These are phyloP conservation scores for Kodamaea kaohsiungensis DNA, from an alignment of 805 yeast genomes.

Conservation along the genomic window DNA sequence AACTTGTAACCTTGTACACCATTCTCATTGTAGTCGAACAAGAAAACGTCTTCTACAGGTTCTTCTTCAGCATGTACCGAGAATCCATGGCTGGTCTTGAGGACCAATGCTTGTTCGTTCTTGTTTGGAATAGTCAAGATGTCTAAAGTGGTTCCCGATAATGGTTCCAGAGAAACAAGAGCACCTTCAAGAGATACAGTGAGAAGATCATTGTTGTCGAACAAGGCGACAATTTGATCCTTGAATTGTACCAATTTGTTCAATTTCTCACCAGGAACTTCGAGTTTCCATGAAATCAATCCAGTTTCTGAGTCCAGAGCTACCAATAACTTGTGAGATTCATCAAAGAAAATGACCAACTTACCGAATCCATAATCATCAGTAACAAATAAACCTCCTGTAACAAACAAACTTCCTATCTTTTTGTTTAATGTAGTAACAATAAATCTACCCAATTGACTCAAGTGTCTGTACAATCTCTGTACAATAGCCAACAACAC, in stretches of 20 bases:
- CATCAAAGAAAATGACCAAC: constrained; percentile 29
- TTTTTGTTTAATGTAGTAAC: constrained; percentile 12
- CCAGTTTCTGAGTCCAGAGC: constrained; percentile 14
- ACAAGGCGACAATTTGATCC: constrained; percentile 16
- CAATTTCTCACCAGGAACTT: constrained; percentile 2
- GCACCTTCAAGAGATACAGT: neutral
- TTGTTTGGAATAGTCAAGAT: neutral
- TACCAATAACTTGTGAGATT: constrained; percentile 4
- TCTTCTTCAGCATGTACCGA: neutral
- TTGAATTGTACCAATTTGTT: constrained; percentile 15
- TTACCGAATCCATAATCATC: constrained; percentile 36
- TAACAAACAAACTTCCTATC: neutral
- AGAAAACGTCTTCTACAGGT: constrained; percentile 12
- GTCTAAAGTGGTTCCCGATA: neutral
- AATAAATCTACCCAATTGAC: constrained; percentile 31
- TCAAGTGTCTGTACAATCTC: constrained; percentile 34
- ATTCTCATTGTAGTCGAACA: constrained; percentile 15
- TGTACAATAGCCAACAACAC: constrained; percentile 9
- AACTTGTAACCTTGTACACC: constrained; percentile 24
- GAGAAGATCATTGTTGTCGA: constrained; percentile 2
- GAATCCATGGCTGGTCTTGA: neutral
- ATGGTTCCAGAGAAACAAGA: neutral
- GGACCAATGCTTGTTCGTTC: neutral
- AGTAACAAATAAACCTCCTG: constrained; percentile 2
- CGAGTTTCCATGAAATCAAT: constrained; percentile 7